Conservation (phyloP, 2,329 filamentous ascomycete genomes). For the Claviceps sp. region DNA sequence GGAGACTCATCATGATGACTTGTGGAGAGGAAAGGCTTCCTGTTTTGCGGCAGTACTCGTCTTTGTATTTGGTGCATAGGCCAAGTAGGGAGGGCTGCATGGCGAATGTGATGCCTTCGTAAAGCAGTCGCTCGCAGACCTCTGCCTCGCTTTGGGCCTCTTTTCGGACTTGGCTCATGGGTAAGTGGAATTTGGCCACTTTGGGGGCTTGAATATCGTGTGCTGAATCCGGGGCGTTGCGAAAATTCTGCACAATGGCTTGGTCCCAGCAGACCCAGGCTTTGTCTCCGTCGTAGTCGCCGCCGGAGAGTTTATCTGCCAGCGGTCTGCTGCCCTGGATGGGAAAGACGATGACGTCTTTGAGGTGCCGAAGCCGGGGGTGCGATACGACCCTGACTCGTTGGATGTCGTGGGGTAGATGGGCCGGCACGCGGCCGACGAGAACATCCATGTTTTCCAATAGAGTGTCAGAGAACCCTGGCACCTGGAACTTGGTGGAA, state of each 20-base stretch:
- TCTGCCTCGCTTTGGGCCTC: neutral
- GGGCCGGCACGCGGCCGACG: slow-evolving; percentile 55
- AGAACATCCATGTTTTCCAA: slow-evolving; percentile 48
- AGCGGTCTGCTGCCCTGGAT: slow-evolving; percentile 46
- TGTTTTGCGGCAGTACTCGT: slow-evolving; percentile 46
- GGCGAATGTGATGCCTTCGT: slow-evolving; percentile 42
- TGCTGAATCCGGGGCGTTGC: slow-evolving; percentile 32
- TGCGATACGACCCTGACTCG: slow-evolving; percentile 46
- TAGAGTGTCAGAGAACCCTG: slow-evolving; percentile 37
- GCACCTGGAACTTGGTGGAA: slow-evolving; percentile 46
- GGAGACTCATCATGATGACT: slow-evolving; percentile 35
- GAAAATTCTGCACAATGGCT: slow-evolving; percentile 51
- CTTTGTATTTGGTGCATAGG: slow-evolving; percentile 49
- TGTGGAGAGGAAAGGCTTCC: slow-evolving; percentile 31
- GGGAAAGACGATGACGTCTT: slow-evolving; percentile 71
- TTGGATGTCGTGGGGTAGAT: slow-evolving; percentile 60
- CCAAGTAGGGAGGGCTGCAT: slow-evolving; percentile 46
- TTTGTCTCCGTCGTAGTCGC: slow-evolving; percentile 71
- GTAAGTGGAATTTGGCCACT: slow-evolving; percentile 5
- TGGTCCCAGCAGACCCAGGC: slow-evolving; percentile 68
- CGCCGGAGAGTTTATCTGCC: slow-evolving; percentile 60
- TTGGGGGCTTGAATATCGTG: slow-evolving; percentile 30
- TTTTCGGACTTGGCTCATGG: neutral
- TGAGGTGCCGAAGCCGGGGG: slow-evolving; percentile 50
- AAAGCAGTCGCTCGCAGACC: slow-evolving; percentile 32